These are phyloP conservation scores for Solanum clarkiae DNA, from an alignment of 257 asterid species.

Conservation along the genomic window DNA sequence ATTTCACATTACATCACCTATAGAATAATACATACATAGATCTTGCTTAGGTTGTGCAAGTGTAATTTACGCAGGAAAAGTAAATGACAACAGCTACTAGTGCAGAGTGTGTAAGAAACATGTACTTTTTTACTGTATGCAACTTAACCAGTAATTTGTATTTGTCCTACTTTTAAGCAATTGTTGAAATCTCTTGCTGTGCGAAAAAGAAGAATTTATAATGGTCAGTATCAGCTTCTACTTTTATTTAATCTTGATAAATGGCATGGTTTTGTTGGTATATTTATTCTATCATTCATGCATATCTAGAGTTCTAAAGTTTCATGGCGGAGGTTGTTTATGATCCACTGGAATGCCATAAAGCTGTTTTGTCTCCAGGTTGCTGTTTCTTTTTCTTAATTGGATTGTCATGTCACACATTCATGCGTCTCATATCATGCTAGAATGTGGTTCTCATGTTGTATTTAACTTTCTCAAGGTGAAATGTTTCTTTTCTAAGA, in stretches of 20 bases:
- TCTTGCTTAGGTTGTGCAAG: background rate
- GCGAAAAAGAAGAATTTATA: background rate
- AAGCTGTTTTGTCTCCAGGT: background rate
- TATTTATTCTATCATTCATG: background rate
- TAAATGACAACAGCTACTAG: background rate
- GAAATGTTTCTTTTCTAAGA: background rate
- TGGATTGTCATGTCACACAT: background rate
- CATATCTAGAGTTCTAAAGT: background rate
- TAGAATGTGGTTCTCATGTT: background rate
- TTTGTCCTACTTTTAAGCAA: background rate
- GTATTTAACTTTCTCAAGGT: background rate
- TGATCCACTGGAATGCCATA: background rate
- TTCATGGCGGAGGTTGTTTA: background rate
- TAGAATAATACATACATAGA: background rate
- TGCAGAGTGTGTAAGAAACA: background rate
- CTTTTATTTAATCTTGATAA: background rate
- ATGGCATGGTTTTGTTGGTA: background rate
- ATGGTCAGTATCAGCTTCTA: background rate
- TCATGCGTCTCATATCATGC: background rate
- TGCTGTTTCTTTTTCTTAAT: background rate
- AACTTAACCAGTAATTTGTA: background rate
- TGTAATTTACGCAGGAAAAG: background rate
- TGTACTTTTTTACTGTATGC: background rate
- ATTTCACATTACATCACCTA: background rate
- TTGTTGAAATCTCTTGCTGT: background rate